Evolutionary conservation across 129 eudicot genomes (phyloP).

Genomic region (Dittrichia graveolens): DNA sequence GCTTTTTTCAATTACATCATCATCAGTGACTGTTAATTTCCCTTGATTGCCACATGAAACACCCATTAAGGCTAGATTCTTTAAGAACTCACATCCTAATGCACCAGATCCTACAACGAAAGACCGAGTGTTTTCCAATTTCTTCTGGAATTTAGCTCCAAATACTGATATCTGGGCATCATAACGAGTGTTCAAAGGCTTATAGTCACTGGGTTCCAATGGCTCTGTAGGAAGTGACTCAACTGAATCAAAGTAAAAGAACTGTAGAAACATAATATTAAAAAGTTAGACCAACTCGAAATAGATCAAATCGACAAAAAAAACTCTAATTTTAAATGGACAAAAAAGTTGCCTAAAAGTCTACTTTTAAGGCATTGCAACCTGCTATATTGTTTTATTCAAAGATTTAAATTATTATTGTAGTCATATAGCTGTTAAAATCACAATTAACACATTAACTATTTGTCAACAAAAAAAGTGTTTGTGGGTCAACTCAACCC

Average conservation of each 20-base stretch:
- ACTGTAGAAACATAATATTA: slow-evolving; percentile 37
- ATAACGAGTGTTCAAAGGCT: slow-evolving; percentile 72
- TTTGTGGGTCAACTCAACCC: neutral
- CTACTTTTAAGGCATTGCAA: neutral
- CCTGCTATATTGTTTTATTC: neutral
- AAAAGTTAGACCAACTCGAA: neutral
- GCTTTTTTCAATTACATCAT: slow-evolving; percentile 93
- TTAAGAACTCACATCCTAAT: slow-evolving; percentile 83
- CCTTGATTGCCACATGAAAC: slow-evolving; percentile 73
- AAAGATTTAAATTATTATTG: neutral
- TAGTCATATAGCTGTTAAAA: neutral
- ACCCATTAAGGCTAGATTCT: slow-evolving; percentile 92
- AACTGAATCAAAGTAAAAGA: slow-evolving; percentile 82
- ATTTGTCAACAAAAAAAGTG: neutral
- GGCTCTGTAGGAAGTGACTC: slow-evolving; percentile 85
- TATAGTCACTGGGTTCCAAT: slow-evolving; percentile 44
- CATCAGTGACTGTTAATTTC: slow-evolving; percentile 84
- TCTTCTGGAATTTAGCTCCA: slow-evolving; percentile 81
- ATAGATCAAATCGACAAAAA: neutral
- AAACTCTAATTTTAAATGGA: no score
- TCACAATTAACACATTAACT: neutral
- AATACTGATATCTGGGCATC: slow-evolving; percentile 94
- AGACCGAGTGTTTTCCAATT: slow-evolving; percentile 66
- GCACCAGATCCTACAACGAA: slow-evolving; percentile 95
- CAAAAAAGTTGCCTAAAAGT: neutral